Evolutionary conservation across 768 basidiomycete genomes (phyloP).

Genomic region (Russula sp.): DNA sequence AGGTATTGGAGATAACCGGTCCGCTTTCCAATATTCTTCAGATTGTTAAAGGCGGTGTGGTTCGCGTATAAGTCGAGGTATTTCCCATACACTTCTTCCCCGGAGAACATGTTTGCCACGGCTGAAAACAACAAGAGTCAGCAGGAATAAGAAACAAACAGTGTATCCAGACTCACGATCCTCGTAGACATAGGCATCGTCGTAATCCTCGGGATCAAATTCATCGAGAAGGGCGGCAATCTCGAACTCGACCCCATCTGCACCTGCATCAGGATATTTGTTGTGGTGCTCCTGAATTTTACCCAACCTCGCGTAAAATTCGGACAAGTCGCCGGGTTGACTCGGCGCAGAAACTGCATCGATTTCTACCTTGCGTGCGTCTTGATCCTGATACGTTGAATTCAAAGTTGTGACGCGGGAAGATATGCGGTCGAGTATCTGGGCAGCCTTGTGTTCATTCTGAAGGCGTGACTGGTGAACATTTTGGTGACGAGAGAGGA

Average conservation of each 20-base stretch:
- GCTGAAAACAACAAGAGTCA: constrained; percentile 38
- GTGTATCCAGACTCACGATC: constrained; percentile 77
- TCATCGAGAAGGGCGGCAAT: constrained; percentile 78
- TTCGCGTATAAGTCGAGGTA: constrained; percentile 90
- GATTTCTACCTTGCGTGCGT: constrained; percentile 62
- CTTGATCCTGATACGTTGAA: constrained; percentile 72
- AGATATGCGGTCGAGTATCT: constrained; percentile 81
- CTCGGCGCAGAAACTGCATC: constrained; percentile 52
- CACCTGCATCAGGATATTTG: constrained; percentile 87
- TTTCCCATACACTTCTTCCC: constrained; percentile 92
- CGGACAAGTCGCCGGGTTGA: constrained; percentile 66
- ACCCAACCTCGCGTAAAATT: constrained; percentile 94
- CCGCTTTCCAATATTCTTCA: constrained; percentile 78
- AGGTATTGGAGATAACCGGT: constrained; percentile 91
- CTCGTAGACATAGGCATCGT: constrained; percentile 72
- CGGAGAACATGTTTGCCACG: constrained; percentile 83
- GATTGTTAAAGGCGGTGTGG: constrained; percentile 84
- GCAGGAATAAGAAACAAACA: background rate
- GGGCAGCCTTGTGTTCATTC: constrained; percentile 84
- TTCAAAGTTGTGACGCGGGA: constrained; percentile 60
- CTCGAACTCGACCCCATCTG: constrained; percentile 79
- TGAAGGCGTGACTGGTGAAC: constrained; percentile 61
- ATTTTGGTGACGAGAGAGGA: constrained; percentile 63
- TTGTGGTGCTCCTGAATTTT: constrained; percentile 95
- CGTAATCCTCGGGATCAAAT: constrained; percentile 56